phyloP scores from a whole-genome alignment of 2,329 filamentous ascomycete genomes.

The Beauveria medogensis region DNA sequence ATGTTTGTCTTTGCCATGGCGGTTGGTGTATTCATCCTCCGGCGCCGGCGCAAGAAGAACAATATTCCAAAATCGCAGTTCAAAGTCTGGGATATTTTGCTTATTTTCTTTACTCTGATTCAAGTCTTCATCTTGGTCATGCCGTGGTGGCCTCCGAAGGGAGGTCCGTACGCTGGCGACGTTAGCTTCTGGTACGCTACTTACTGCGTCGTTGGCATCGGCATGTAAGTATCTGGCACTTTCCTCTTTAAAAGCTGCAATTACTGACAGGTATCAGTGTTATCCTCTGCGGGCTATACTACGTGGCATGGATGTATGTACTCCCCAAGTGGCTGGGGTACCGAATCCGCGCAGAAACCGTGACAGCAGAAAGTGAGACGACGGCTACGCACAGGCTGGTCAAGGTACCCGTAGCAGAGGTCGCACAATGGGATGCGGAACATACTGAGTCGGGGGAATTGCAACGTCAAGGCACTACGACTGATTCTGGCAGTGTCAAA shows the following conservation, averaged over 20 bases:
- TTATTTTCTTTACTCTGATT: constrained; percentile 52
- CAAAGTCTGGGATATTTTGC: constrained; percentile 47
- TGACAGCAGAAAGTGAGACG: constrained; percentile 38
- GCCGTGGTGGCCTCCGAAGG: constrained; percentile 62
- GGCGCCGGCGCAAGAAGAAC: constrained; percentile 43
- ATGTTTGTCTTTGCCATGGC: constrained; percentile 51
- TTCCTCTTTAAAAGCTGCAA: too few species aligned
- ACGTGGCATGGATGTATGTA: constrained; percentile 48
- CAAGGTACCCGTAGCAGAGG: constrained; percentile 41
- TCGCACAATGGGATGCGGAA: constrained; percentile 48
- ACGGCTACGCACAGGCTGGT: constrained; percentile 40
- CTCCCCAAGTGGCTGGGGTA: constrained; percentile 48
- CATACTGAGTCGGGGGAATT: constrained; percentile 43
- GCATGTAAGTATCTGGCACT: constrained; percentile 40
- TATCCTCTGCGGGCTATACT: constrained; percentile 46
- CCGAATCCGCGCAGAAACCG: constrained; percentile 44
- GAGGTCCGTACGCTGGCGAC: constrained; percentile 51
- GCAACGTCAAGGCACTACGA: not conserved
- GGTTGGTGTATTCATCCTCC: constrained; percentile 49
- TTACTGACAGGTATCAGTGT: constrained; percentile 30
- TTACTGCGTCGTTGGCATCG: constrained; percentile 57
- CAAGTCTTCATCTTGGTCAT: constrained; percentile 58
- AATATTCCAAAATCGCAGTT: constrained; percentile 44
- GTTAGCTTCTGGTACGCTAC: constrained; percentile 70
- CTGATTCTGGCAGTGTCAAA: not conserved